Base-by-base conservation (phyloP, 2,329 filamentous ascomycete species). In the Parasarocladium wereldwijsianum region DNA sequence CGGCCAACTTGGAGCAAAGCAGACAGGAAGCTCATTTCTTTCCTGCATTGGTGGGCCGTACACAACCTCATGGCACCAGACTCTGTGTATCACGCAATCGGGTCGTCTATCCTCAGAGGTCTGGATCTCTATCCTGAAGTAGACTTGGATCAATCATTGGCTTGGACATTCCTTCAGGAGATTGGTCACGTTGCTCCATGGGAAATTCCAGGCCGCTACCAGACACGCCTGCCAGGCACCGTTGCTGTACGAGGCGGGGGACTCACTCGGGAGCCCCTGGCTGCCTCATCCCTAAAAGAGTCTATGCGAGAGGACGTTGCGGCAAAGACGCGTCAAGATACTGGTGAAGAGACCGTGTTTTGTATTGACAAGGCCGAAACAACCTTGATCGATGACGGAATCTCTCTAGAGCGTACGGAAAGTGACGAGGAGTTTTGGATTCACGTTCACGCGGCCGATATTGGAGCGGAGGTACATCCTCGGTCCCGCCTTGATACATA, bases 391-490 rank as follows among this genome's bases (percentile, higher is more conserved):
- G 82, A 92, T 40, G 82, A 92, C 45, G 82, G 76, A 2, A 54
- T 92, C 7, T 87, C 81, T 1, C 44, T 90, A 6, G 75, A 84
- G 44, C 48, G 52, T 26, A 66, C 75, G 1, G 51, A 58, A 4
- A 55, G 50, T 12, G 36, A 60, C 13, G 46, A 60, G 29, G 62
- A 78, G 39, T 71, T 69, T 43, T 90, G 82, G 82, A 58, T 87
- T 17, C 80, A 85, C 43, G 54, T 84, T 18, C 82, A 90, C 47
- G 66, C 80, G 24, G 82, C 83, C 10, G 83, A 90, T 43, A 81
- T 81, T 7, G 76, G 77, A 3, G 80, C 82, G 5, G 68, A 70
- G 34, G 70, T 90, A 37, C 42, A 55, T 13, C 67, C 70, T 12
- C 57, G 69, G 14, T 70, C 72, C 21, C 53, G 60, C 7, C 49